Percentiles rank a stretch among this genome's conserved stretches.
Conservation (phyloP, 2,329 filamentous ascomycete genomes). For the Penicillium sp. region DNA sequence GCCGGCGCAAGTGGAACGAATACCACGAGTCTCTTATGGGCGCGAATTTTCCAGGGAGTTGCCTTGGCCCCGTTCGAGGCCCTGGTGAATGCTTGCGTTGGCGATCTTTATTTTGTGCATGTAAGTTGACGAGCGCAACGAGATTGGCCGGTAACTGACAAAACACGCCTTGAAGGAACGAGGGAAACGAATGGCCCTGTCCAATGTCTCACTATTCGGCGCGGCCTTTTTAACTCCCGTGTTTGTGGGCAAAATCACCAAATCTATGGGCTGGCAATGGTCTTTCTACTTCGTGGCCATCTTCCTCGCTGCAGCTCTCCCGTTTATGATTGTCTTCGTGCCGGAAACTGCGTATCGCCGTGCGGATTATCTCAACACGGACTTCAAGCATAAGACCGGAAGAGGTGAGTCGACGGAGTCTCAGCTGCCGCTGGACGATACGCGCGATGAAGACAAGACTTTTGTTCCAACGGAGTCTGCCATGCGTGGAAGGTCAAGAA, state of each 20-base stretch:
- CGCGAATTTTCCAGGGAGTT: constrained; percentile 83
- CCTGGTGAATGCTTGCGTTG: constrained; percentile 84
- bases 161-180: constrained; percentile 63
- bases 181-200: constrained; percentile 84
- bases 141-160: not conserved
- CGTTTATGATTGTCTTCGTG: constrained; percentile 74
- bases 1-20: constrained; percentile 69
- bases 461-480: constrained; percentile 2
- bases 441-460: constrained; percentile 15
- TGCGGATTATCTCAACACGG: constrained; percentile 69
- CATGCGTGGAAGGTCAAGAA: constrained; percentile 6
- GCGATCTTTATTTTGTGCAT: constrained; percentile 89
- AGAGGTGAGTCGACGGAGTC: constrained; percentile 19
- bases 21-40: constrained; percentile 75
- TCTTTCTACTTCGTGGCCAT: constrained; percentile 88
- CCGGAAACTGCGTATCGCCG: constrained; percentile 83
- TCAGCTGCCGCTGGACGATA: constrained; percentile 8
- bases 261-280: constrained; percentile 79
- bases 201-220: constrained; percentile 71
- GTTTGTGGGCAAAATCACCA: constrained; percentile 84
- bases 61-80: constrained; percentile 88
- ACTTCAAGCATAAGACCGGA: constrained; percentile 55
- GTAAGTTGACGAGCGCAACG: constrained; percentile 48
- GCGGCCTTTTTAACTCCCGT: constrained; percentile 81
- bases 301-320: constrained; percentile 72